Base-by-base conservation (phyloP, 176 grass and related monocot species). In the Eragrostis nindensis region DNA sequence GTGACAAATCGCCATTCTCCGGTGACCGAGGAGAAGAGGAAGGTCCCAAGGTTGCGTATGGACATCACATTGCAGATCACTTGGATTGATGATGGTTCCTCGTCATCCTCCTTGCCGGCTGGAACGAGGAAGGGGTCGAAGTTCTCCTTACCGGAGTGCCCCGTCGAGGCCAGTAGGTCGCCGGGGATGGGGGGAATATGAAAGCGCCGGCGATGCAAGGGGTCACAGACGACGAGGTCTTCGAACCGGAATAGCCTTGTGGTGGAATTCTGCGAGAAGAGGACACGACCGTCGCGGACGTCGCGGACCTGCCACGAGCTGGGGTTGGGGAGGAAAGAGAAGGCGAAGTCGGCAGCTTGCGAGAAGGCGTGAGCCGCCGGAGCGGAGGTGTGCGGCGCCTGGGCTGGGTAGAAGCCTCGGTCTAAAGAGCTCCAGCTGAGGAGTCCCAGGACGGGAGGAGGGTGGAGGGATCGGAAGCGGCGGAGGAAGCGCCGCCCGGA, bases 1-100 rank as follows among this genome's bases (percentile, higher is more conserved):
- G 25, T 21, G 15, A 72, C 8, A 7, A 42, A 5, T n/a, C 12
- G 1, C 83, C 83, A 71, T 56, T 64, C 0, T 18, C 45, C 56
- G 1, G 55, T 54, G 8, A 29, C 24, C 4, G 84, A 86, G 6
- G 76, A 73, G 84, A 80, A 80, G 38, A 80, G 38, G 59, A 65
- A 85, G 75, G 36, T 4, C 5, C 49, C 84, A 1, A 72, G 16
- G 57, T 71, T 80, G 1, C 3, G 22, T 18, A 7, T 25, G 0
- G 21, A 70, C 2, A 41, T 3, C 64, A 44, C 56, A 21, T 26
- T 55, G 36, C 66, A 54, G 22, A 66, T 15, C 36, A 85, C 75
- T 55, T 38, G 17, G n/a, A n/a, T n/a, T n/a, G n/a, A n/a, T n/a
- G n/a, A n/a, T n/a, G n/a, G n/a, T n/a, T n/a, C n/a, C n/a, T n/a